Percentiles rank a stretch among this genome's conserved stretches.
Conservation (phyloP, 2,329 filamentous ascomycete species). For the Diaporthe vexans region DNA sequence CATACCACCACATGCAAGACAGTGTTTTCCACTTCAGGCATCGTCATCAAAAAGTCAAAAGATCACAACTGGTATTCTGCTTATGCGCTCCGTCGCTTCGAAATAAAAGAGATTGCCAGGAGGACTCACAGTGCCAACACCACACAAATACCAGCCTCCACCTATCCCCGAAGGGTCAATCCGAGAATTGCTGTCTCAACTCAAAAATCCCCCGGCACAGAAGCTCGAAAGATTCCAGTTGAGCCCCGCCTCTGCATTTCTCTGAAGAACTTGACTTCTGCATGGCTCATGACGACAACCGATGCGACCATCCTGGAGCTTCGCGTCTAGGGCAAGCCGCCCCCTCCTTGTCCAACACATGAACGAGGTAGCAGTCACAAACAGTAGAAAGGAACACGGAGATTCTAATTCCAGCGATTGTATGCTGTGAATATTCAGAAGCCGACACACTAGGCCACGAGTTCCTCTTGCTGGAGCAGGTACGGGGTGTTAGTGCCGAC, state of each 20-base stretch:
- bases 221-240: slow-evolving; percentile 42
- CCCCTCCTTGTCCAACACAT: slow-evolving; percentile 53
- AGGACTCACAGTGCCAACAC: neutral
- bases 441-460: slow-evolving; percentile 51
- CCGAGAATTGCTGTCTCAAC: slow-evolving; percentile 40
- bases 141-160: slow-evolving; percentile 22
- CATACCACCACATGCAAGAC: neutral
- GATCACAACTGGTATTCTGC: neutral
- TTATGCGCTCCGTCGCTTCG: neutral
- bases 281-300: slow-evolving; percentile 17
- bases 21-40: neutral
- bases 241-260: slow-evolving; percentile 44
- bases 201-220: slow-evolving; percentile 42
- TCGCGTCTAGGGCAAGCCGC: slow-evolving; percentile 53
- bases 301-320: slow-evolving; percentile 47
- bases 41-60: neutral
- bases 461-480: slow-evolving; percentile 51
- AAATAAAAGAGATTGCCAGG: neutral
- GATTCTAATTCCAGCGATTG: slow-evolving; percentile 52
- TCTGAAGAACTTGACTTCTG: slow-evolving; percentile 3
- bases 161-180: slow-evolving; percentile 36
- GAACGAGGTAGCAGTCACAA: slow-evolving; percentile 53
- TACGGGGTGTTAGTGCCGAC: slow-evolving; percentile 48
- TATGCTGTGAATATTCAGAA: slow-evolving; percentile 47
- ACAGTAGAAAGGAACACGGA: slow-evolving; percentile 51